A percentile compares a stretch with the other conserved stretches of the same genome.
phyloP scores from a whole-genome alignment of 2,329 filamentous ascomycete species.

The Akanthomyces lecanii region DNA sequence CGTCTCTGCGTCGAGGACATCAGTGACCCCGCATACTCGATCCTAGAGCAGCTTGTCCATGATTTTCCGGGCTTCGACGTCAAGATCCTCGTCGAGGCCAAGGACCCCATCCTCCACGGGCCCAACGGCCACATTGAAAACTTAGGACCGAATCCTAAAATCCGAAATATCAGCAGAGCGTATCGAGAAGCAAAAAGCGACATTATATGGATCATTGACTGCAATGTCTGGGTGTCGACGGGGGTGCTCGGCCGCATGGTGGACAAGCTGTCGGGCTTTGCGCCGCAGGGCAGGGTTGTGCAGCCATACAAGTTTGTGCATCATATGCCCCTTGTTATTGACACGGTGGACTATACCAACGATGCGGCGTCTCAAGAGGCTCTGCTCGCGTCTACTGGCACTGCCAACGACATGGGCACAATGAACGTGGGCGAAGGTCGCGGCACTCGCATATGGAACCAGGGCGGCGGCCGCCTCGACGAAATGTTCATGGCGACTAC shows the following conservation, averaged over 20 bases:
- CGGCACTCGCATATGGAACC: constrained; percentile 30
- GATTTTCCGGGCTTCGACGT: constrained; percentile 72
- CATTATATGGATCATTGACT: constrained; percentile 91
- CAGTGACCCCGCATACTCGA: constrained; percentile 70
- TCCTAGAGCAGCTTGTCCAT: constrained; percentile 64
- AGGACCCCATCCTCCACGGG: constrained; percentile 66
- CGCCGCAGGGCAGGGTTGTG: constrained; percentile 42
- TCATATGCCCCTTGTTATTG: constrained; percentile 85
- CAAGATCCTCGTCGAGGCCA: constrained; percentile 72
- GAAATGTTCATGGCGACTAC: constrained; percentile 92
- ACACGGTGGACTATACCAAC: constrained; percentile 45
- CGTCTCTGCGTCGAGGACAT: constrained; percentile 76
- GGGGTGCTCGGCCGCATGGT: constrained; percentile 85
- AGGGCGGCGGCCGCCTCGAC: constrained; percentile 78
- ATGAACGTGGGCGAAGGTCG: constrained; percentile 18
- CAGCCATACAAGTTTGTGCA: constrained; percentile 87
- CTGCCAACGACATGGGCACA: constrained; percentile 23
- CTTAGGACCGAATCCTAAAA: constrained; percentile 96
- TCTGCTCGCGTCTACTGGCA: constrained; percentile 32
- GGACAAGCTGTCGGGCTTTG: constrained; percentile 72
- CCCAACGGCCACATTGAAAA: constrained; percentile 46
- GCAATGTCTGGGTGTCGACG: constrained; percentile 86
- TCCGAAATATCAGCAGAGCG: constrained; percentile 89
- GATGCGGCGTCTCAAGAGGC: constrained; percentile 23
- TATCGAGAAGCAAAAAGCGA: constrained; percentile 86